Conservation (phyloP, 768 basidiomycete species). For the Kockovaella imperatae region DNA sequence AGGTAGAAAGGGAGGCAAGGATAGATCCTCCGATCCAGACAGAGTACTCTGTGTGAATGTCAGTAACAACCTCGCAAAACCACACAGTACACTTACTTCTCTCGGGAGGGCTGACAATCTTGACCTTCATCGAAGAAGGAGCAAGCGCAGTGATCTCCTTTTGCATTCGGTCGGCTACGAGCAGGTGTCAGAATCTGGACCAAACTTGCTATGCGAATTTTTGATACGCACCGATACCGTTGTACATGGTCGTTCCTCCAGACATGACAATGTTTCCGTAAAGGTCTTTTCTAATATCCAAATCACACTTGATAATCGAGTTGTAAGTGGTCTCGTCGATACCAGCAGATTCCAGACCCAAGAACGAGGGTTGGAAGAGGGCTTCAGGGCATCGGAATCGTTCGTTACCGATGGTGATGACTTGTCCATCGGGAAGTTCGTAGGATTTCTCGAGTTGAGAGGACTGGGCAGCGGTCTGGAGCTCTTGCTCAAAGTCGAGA, state of each 20-base stretch:
- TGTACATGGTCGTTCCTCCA: conserved; percentile 92
- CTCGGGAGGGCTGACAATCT: conserved; percentile 88
- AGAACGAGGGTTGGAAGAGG: conserved; percentile 68
- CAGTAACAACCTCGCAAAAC: not conserved
- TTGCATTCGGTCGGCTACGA: conserved; percentile 76
- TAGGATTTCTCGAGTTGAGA: conserved; percentile 88
- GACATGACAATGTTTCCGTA: conserved; percentile 78
- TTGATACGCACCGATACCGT: conserved; percentile 58
- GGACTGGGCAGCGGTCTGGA: conserved; percentile 80
- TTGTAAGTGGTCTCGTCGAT: conserved; percentile 86
- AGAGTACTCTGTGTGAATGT: conserved; percentile 55
- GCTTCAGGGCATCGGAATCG: conserved; percentile 62
- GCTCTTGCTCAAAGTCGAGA: conserved; percentile 86
- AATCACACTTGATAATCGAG: conserved; percentile 53
- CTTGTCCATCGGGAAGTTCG: conserved; percentile 85
- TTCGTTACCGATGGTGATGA: conserved; percentile 91
- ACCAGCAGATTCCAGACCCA: conserved; percentile 71
- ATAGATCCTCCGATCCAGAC: conserved; percentile 70
- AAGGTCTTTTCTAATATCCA: conserved; percentile 64
- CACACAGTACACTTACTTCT: conserved; percentile 48
- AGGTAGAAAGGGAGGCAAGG: conserved; percentile 76
- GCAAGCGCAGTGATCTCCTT: conserved; percentile 80
- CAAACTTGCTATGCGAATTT: not conserved
- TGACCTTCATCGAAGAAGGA: conserved; percentile 88
- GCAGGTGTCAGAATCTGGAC: conserved; percentile 3